These are phyloP conservation scores for Colletotrichum noveboracense DNA, from an alignment of 2,329 filamentous ascomycete species.

Conservation along the genomic window DNA sequence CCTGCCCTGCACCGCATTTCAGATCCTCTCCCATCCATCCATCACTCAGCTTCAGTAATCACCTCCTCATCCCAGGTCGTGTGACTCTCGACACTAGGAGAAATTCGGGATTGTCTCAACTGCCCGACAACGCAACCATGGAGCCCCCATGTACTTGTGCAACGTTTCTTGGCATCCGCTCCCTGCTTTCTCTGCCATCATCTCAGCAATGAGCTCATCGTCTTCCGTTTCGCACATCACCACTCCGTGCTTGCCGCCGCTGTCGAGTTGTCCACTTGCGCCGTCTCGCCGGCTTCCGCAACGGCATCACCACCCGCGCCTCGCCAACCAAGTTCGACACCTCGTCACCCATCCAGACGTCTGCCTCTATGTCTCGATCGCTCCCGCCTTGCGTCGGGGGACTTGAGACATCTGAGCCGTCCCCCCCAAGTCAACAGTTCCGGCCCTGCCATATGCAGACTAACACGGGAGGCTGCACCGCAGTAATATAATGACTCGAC, in stretches of 20 bases:
- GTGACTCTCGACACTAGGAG: slow-evolving; percentile 16
- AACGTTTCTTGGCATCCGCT: slow-evolving; percentile 17
- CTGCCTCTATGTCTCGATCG: neutral
- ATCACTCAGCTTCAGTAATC: neutral
- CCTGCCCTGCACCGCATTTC: neutral
- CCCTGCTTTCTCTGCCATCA: neutral
- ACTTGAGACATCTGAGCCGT: neutral
- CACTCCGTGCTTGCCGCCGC: neutral
- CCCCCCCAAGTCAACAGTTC: neutral
- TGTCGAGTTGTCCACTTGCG: neutral
- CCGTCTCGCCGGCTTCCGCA: neutral
- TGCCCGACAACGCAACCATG: slow-evolving; percentile 11
- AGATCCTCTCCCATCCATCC: neutral
- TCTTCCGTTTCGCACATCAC: neutral
- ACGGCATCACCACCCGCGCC: neutral
- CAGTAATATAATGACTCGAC: neutral
- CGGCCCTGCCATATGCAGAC: neutral
- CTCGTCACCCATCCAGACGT: neutral
- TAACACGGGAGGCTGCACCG: neutral
- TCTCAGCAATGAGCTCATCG: slow-evolving; percentile 13
- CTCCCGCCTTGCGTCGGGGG: neutral
- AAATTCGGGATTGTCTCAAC: slow-evolving; percentile 15
- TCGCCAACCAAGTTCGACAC: neutral
- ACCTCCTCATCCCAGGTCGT: slow-evolving; percentile 6
- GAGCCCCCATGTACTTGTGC: slow-evolving; percentile 15